Base-by-base conservation (phyloP, 371 early-diverging fungal genomes). In the Mortierella sp. region DNA sequence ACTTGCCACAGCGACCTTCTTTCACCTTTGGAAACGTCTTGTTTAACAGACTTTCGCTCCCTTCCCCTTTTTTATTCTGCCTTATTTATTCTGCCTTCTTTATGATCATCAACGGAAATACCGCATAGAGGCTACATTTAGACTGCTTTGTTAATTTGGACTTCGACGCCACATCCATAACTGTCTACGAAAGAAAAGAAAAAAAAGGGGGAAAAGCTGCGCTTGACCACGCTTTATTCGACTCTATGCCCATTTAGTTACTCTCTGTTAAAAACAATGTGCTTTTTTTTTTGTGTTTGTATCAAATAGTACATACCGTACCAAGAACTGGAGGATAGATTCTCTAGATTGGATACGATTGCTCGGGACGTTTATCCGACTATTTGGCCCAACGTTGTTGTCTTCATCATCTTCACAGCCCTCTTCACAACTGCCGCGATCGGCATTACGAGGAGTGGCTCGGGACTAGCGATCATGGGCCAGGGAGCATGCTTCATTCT, bases 401-500 rank as follows among this genome's bases (percentile, higher is more conserved):
- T 63, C 48, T 9, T 24, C 17, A 3, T 64, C 21, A 19, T 68
- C 34, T 19, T 75, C 44, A 11, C 21, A 4, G 42, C 41, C 0
- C 48, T 68, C 39, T 23, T 59, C 9, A 23, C 56, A 1, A 19
- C 53, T 7, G 60, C 64, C 1, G 47, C 42, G 5, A 49, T 63
- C 6, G 69, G 61, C 5, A 50, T 75, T 49, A 48, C 58, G 1
- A 39, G 34, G 31, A 49, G 34, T 14, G 54, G 68, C 2, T 47
- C 65, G 5, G 44, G 52, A 8, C 50, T 67, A 19, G 34, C 67
- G 0, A 62, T 66, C 46, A 58, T 73, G 68, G 58, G 59, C 3
- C 75, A 75, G 19, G 68, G 64, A 2, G 59, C 69, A 4, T 75
- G 75, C 26, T 75, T 75, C 12, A 9, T 75, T 34, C 30, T 75